Base-by-base conservation (phyloP, 2,329 filamentous ascomycete species). In the Teratosphaeria gauchensis region DNA sequence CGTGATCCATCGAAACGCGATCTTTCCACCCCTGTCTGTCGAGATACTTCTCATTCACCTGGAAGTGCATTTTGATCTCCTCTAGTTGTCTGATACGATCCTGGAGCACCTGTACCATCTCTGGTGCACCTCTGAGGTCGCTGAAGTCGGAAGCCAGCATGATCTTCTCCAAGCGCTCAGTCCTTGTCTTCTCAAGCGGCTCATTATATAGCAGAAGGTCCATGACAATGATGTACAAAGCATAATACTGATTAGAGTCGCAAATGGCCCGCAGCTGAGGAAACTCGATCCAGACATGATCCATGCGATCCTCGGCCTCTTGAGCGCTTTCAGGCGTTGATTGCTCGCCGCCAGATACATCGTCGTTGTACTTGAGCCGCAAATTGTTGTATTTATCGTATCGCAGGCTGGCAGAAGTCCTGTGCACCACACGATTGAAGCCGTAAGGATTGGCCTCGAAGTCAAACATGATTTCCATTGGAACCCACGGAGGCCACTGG, bases 381-480 rank as follows among this genome's bases (percentile, higher is more conserved):
- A 99, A 80, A 14, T 90, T 92, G 73, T 99, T 99, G 84, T 92
- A 96, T 74, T 99, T 97, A 78, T 99, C 92, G 72, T 95, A 97
- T 60, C 92, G 86, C 65, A 99, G 80, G 77, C 88, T 92, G 24
- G 92, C 94, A 4, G 92, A 99, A 1, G 94, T 99, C 73, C 95
- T 92, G 72, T 97, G 90, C 11, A 99, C 92, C 32, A 99, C 92
- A 61, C 94, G 86, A 72, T 92, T 92, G 79, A 99, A 99, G n/a
- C 95, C 94, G 69, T 96, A 96, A 0, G 94, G 92, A 72, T 95
- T 92, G 5, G 88, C 82, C 64, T 92, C 80, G 73, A 96, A 99
- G 73, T 97, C 92, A 68, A 96, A 96, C 87, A 99, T 96, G 66
- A 96, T 90, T 75, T 99, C 94, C 77, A 99, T 87, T 0, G 94